These are phyloP conservation scores for Emergomyces orientalis DNA, from an alignment of 2,329 filamentous ascomycete genomes.

Conservation along the genomic window DNA sequence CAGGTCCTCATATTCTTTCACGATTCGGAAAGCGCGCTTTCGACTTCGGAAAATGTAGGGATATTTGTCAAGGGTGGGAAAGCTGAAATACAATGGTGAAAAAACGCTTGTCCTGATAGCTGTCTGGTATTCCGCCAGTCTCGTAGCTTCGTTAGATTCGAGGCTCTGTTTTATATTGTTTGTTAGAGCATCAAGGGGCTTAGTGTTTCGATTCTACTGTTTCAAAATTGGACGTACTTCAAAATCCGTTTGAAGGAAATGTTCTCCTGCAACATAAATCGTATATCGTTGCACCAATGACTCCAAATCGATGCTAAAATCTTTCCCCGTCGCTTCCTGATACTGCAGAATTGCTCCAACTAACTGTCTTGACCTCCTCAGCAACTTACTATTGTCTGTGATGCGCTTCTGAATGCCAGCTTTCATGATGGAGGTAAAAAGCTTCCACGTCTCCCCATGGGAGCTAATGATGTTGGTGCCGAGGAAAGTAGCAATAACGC, in stretches of 20 bases:
- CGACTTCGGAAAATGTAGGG: constrained; percentile 2
- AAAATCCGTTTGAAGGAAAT: constrained; percentile 22
- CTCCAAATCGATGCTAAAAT: constrained; percentile 17
- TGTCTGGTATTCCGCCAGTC: background rate
- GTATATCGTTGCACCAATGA: constrained; percentile 22
- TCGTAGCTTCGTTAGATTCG: background rate
- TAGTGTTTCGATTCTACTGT: no score
- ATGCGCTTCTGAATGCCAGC: constrained; percentile 27
- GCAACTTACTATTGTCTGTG: constrained; percentile 19
- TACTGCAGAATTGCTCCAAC: constrained; percentile 20
- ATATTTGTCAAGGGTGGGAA: constrained; percentile 3
- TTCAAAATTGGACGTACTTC: constrained; percentile 14
- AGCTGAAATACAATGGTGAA: background rate
- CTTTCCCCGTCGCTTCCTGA: constrained; percentile 10
- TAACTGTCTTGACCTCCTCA: constrained; percentile 20
- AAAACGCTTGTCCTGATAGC: background rate
- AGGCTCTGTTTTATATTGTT: background rate
- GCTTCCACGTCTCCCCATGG: constrained; percentile 30
- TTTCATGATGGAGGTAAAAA: constrained; percentile 30
- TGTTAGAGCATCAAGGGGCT: background rate
- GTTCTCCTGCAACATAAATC: constrained; percentile 22
- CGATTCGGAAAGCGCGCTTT: background rate
- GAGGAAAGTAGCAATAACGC: constrained; percentile 30
- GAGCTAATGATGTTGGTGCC: constrained; percentile 37
- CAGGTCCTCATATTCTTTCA: constrained; percentile 2